Evolutionary conservation across 2,329 filamentous ascomycete species (phyloP), one percentile per base, ranked within the genome.

Genomic region (Curvularia sp.): DNA sequence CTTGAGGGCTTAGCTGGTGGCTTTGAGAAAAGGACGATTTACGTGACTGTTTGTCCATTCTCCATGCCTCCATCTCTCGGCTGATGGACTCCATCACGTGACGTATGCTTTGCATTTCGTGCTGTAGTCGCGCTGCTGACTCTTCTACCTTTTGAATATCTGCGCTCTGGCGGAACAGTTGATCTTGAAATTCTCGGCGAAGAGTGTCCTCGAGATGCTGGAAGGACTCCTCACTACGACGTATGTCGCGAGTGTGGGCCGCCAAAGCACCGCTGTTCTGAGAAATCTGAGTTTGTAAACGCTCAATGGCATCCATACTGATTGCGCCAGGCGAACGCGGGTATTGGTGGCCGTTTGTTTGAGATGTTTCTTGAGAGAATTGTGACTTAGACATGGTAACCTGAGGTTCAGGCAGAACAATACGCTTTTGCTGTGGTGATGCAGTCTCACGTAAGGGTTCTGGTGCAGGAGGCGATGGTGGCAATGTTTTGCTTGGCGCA

Each of bases 231-330:
- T 73, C 69, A 39, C 69, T 67, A 10, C 65, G 69, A 18, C 64
- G 62, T 50, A 75, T 67, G 42, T 75, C 74, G 9, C 75, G 68
- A 33, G 64, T 69, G 30, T 77, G 75, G 30, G 70, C 68, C 33
- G 69, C 68, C 22, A 78, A 62, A 1, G 72, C 72, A 39, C 72
- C 69, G 48, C 79, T 80, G 65, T 82, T 81, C 62, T 79, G 78
- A 10, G 80, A 78, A 28, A 82, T 77, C 61, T 83, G 81, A n/a
- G 78, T 78, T 63, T 83, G 81, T 42, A 83, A 66, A 13, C 80
- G 78, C 41, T 78, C 68, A 61, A 82, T 74, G 48, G 78, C 78
- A 58, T 80, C 78, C 18, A 77, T 69, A 20, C 71, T 60, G 22
- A 77, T 70, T 10, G 75, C 69, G 15, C 64, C 65, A 18, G 68